Evolutionary conservation across 495 filamentous ascomycete genomes (phyloP), one percentile per base, ranked within the genome.

Genomic region (Podospora appendiculata): DNA sequence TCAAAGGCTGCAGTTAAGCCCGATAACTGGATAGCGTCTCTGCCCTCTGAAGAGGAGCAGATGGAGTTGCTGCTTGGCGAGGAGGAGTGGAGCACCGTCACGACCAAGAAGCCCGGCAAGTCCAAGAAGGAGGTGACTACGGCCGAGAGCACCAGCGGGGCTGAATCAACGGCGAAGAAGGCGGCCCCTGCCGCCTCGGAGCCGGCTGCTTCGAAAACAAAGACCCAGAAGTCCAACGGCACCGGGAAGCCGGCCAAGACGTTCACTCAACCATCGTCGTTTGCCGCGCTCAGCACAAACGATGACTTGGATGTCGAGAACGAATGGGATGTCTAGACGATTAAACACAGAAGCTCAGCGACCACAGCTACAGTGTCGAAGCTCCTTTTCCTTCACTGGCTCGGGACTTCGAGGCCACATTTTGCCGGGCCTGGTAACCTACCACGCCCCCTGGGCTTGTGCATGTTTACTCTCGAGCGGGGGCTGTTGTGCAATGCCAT

Each of bases 1-100:
- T 52, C 54, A 50, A 51, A 25, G 57, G 60, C 41, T 17, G 43
- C 17, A 43, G 58, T 41, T 45, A 66, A 67, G 41, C 52, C 64
- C 9, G 69, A 70, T 34, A 66, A 57, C 55, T 87, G 78, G 82
- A 70, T 73, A 41, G 66, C 74, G 42, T 76, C 76, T 50, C 73
- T 87, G 41, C 87, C 84, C 6, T 88, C 88, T 0, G 89, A 94
- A 68, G 89, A 95, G 62, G 89, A 93, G 68, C 89, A 94, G 71
- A 70, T 93, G 69, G 78, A 85, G 65, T 71, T 86, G 56, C 71
- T 88, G 32, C 78, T 70, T 32, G 78, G 79, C 41, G 72, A 82
- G 58, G 80, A 84, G 50, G 80, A 79, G 34, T 90, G 88, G 87
- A 88, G 74, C 53, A 89, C 86, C 17, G 87, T 92, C 46, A 75